Base-by-base conservation (phyloP, 441 rosid genomes). In the Gossypium davidsonii region DNA sequence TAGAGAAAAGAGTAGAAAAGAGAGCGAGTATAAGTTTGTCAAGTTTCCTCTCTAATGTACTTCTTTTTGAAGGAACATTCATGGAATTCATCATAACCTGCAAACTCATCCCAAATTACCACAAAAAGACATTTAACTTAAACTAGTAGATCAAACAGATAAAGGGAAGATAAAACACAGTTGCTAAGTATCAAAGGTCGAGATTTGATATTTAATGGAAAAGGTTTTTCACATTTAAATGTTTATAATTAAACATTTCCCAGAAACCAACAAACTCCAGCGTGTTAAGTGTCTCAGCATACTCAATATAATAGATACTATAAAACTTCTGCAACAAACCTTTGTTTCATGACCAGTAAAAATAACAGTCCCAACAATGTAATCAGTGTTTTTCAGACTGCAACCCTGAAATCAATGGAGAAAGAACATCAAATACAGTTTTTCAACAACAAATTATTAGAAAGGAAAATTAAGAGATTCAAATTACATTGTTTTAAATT, bases 31-130 rank as follows among this genome's bases (percentile, higher is more conserved):
- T 96, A 73, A 96, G 98, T 83, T 90, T 92, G 89, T 96, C 99
- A 74, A 96, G 98, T 81, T 92, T 94, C 88, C 96, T 92, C 84
- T 96, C 99, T 75, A 96, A 77, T 52, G 99, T 96, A 82, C 98
- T 96, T 84, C 99, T 89, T 83, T 96, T 96, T 59, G 98, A 96
- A 79, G 98, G 98, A 79, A 96, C 94, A 73, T 93, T 92, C 98
- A 93, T 92, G 60, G 99, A 88, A 83, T 96, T 96, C 99, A 96
- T 96, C 99, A 96, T 94, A 71, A 96, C 99, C 99, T 96, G 83
- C 77, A 85, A 52, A 74, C 71, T 44, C 70, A 78, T 73, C n/a
- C 61, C 76, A 83, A 48, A 64, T 77, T 68, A 58, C 51, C 76
- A 75, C 34, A 75, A 62, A 66, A 60, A 17, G 46, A 44, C 67